These are phyloP conservation scores for Leccinum pachyderme DNA, from an alignment of 1,284 basidiomycete genomes.

Conservation along the genomic window DNA sequence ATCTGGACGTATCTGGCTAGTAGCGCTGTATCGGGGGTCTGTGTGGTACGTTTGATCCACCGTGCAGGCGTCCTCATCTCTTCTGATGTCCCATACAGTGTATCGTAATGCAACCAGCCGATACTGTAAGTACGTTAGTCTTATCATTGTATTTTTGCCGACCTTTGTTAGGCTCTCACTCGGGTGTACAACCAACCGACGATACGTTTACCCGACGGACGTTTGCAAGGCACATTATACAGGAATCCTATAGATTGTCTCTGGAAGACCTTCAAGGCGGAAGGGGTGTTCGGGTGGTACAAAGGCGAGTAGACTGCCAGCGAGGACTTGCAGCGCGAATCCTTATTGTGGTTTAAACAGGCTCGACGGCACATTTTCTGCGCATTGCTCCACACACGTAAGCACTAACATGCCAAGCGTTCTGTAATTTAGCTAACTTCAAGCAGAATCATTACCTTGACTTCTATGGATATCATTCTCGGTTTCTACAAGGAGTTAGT, in stretches of 20 bases:
- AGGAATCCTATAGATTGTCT: slow-evolving; percentile 93
- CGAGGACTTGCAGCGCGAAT: neutral
- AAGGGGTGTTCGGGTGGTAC: slow-evolving; percentile 91
- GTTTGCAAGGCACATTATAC: slow-evolving; percentile 76
- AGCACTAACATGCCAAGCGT: slow-evolving; percentile 24
- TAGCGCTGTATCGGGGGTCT: slow-evolving; percentile 86
- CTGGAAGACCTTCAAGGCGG: slow-evolving; percentile 91
- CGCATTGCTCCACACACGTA: slow-evolving; percentile 92
- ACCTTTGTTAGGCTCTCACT: slow-evolving; percentile 69
- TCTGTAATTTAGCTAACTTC: slow-evolving; percentile 5
- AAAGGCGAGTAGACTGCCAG: slow-evolving; percentile 57
- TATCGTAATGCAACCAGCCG: slow-evolving; percentile 85
- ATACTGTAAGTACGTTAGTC: slow-evolving; percentile 58
- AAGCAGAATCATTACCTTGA: slow-evolving; percentile 77
- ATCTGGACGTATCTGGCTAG: slow-evolving; percentile 88
- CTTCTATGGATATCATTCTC: slow-evolving; percentile 83
- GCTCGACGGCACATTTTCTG: slow-evolving; percentile 88
- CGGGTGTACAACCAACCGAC: slow-evolving; percentile 97
- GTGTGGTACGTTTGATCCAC: slow-evolving; percentile 67
- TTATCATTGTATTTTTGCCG: slow-evolving; percentile 4
- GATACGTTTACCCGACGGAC: slow-evolving; percentile 68
- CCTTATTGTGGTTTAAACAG: slow-evolving; percentile 37
- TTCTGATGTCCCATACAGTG: slow-evolving; percentile 46
- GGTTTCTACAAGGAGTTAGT: slow-evolving; percentile 61
- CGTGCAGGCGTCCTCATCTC: neutral